Evolutionary conservation across 1,284 basidiomycete species (phyloP), one percentile per base, ranked within the genome.

Genomic region (Caloboletus inedulis): DNA sequence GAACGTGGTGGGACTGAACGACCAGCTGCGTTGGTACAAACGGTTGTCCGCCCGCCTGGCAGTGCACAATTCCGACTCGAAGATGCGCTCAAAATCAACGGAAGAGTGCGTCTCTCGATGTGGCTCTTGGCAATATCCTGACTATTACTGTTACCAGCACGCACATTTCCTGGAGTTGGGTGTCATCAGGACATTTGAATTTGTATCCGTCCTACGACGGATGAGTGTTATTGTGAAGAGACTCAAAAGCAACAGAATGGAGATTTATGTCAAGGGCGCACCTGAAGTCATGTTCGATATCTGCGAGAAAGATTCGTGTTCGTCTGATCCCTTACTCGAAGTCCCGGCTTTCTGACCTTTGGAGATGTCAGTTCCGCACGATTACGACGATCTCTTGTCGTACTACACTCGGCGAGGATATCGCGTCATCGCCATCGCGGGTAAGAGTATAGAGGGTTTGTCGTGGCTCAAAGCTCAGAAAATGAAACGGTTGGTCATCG

Each of bases 191-290:
- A 94, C 91, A 1, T 99, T 97, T 64, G 97, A 99, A 66, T 99
- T 99, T 66, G 92, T 96, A 4, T 98, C 95, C 2, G 77, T 90
- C 6, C 78, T 99, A 19, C 82, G 97, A 33, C 77, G 97, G 47
- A 99, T 99, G 97, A 97, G 94, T 58, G 97, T 99, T 27, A 84
- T 99, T 51, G 96, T 98, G 63, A 99, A 98, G 71, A 81, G 92
- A 47, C 81, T 99, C 53, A 97, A 91, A 71, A 95, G 94, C 58
- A 84, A 75, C 42, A 93, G 90, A 66, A 98, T 99, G 92, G 96
- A 99, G 68, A 81, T 98, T 8, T 99, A 98, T 69, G 95, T 96
- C 66, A 99, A 99, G 70, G 97, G 97, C 21, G 97, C 97, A 1
- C 97, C 97, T 0, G 97, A 99, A 70, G 92, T 97, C 51, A 99